Base-by-base conservation (phyloP, 2,329 filamentous ascomycete species). In the Epicoccum nigrum region DNA sequence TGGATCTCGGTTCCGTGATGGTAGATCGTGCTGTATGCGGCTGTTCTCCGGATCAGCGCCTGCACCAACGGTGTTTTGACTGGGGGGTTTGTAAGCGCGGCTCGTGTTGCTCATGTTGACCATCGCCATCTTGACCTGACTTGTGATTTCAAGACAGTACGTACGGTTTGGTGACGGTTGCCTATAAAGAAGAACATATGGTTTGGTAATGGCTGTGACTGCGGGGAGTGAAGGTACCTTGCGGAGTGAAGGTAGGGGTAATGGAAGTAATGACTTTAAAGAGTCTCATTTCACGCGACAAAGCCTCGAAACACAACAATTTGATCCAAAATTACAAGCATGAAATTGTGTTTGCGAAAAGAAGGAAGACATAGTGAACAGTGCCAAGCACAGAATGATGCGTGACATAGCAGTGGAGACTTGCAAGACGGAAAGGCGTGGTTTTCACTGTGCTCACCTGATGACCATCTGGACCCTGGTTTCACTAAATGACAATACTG, bases 11-110 rank as follows among this genome's bases (percentile, higher is more conserved):
- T 63, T 63, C 16, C 67, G 68, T n/a, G 50, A 54, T 4, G 64
- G 69, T 2, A 73, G 54, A 46, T 75, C 72, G 54, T 60, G 63
- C 23, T 70, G 63, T 33, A 74, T 65, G 20, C 72, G 71, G 28
- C 42, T 52, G 16, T 38, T 6, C 17, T 38, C 43, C 32, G 38
- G 33, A 19, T 37, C 37, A n/a, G 43, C 33, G 38, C 49, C 49
- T 9, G 49, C 43, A 25, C 38, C 43, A 30, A 52, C 49, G 17
- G 49, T 52, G 13, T 59, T 69, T 39, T 68, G 59, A 16, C 42
- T 59, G 21, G 57, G 52, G 11, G 62, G 51, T 21, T 54, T 65
- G 65, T 69, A 61, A 65, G 64, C 61, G 33, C 62, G 63, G 15
- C 54, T 68, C 54, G 63, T 49, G 32, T 67, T 68, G 42, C 57